These are phyloP conservation scores for Fusarium continuum DNA, from an alignment of 2,329 filamentous ascomycete genomes.

Conservation along the genomic window DNA sequence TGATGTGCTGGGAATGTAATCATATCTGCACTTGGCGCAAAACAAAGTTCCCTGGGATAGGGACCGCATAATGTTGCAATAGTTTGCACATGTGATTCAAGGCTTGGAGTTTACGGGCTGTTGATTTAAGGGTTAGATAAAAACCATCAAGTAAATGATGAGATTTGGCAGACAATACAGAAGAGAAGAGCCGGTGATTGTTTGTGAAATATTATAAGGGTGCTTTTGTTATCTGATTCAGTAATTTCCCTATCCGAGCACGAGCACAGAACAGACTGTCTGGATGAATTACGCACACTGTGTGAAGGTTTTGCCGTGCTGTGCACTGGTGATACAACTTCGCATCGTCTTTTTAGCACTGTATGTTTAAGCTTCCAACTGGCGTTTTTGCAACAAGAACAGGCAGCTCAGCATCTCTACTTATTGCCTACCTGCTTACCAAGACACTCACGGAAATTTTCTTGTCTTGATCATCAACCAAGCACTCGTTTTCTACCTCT, in stretches of 20 bases:
- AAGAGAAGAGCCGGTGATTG: not conserved
- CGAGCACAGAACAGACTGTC: constrained; percentile 33
- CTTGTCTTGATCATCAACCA: constrained; percentile 1
- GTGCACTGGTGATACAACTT: not conserved
- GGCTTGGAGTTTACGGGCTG: constrained; percentile 41
- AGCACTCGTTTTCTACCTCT: not conserved
- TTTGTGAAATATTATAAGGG: not conserved
- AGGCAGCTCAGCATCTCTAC: constrained; percentile 14
- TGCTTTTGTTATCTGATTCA: not conserved
- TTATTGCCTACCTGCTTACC: constrained; percentile 12
- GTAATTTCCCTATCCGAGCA: constrained; percentile 9
- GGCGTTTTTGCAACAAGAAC: constrained; percentile 38
- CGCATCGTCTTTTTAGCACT: constrained; percentile 25
- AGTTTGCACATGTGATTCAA: constrained; percentile 29
- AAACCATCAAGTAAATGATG: constrained; percentile 20
- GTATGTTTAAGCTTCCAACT: constrained; percentile 38
- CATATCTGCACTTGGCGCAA: not conserved
- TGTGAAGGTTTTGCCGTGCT: not conserved
- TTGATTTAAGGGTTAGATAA: constrained; percentile 40
- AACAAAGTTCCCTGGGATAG: constrained; percentile 1
- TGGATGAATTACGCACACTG: constrained; percentile 24
- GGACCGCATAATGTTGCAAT: constrained; percentile 21
- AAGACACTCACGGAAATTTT: not conserved
- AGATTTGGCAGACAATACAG: not conserved
- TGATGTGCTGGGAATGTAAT: not conserved